phyloP scores from a whole-genome alignment of 306 rosid species.

The Crataegus laevigata region DNA sequence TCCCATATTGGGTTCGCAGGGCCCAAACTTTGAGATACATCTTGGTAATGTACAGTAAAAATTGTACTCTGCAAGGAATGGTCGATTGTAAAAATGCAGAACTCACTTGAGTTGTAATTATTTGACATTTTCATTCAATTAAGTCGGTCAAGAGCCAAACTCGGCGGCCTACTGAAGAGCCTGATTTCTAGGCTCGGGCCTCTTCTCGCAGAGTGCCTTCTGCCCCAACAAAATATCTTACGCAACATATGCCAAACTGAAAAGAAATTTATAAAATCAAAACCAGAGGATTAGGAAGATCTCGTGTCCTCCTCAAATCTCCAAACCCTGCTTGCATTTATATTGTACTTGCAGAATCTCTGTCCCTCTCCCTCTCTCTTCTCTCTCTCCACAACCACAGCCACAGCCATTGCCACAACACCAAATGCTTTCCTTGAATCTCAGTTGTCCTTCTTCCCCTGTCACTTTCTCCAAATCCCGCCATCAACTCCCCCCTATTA shows the following conservation, averaged over 20 bases:
- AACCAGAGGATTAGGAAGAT: background rate
- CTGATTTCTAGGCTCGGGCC: no score
- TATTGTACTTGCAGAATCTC: background rate
- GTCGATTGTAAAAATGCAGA: no score
- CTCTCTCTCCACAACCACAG: background rate
- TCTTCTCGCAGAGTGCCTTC: no score
- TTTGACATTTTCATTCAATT: no score
- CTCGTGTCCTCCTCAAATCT: constrained; percentile 3
- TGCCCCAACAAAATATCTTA: background rate
- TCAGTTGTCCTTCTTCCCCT: constrained; percentile 31
- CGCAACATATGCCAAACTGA: background rate
- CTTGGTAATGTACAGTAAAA: no score
- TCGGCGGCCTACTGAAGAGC: no score
- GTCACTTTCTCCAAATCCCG: constrained; percentile 37
- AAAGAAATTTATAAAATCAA: background rate
- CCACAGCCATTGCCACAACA: background rate
- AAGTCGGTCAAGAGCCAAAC: no score
- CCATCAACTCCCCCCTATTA: constrained; percentile 22
- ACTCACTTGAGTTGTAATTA: no score
- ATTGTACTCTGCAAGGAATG: no score
- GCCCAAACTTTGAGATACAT: no score
- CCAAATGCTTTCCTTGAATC: constrained; percentile 48
- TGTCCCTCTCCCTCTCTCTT: constrained; percentile 15
- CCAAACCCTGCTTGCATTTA: background rate
- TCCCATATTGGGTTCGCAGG: no score